These are phyloP conservation scores for Monosporozyma unispora DNA, from an alignment of 805 yeast species.

Conservation along the genomic window DNA sequence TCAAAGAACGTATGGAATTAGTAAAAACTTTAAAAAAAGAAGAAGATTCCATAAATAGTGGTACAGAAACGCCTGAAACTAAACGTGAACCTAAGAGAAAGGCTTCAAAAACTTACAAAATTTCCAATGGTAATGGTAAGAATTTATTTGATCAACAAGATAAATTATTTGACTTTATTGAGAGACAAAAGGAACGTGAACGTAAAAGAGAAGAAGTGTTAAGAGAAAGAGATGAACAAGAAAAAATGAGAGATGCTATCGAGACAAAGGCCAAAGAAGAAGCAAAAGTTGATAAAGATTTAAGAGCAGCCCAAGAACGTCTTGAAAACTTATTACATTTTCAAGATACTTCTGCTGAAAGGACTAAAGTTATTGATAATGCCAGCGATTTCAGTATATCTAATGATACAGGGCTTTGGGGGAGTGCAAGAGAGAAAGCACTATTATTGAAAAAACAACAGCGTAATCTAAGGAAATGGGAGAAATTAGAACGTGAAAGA, in stretches of 20 bases:
- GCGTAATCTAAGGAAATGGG: conserved; percentile 54
- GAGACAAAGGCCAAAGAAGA: conserved; percentile 36
- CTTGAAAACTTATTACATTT: conserved; percentile 66
- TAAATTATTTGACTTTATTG: conserved; percentile 49
- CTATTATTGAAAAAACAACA: conserved; percentile 82
- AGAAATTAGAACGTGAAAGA: conserved; percentile 47
- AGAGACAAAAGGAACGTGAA: conserved; percentile 36
- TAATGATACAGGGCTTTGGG: conserved; percentile 60
- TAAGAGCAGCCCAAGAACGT: conserved; percentile 61
- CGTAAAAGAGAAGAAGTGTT: conserved; percentile 28
- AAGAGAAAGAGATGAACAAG: conserved; percentile 19
- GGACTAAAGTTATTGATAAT: conserved; percentile 88
- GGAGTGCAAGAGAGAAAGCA: conserved; percentile 76
- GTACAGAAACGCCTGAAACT: conserved; percentile 14
- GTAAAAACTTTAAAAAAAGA: conserved; percentile 45
- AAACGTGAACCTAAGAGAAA: conserved; percentile 16
- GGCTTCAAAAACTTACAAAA: conserved; percentile 38
- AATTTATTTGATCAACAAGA: conserved; percentile 65
- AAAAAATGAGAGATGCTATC: conserved; percentile 27
- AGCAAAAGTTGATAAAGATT: conserved; percentile 38
- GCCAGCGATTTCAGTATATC: conserved; percentile 69
- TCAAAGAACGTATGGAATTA: conserved; percentile 54
- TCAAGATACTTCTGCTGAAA: conserved; percentile 79
- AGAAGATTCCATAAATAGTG: conserved; percentile 33
- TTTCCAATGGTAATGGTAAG: conserved; percentile 52